Evolutionary conservation across 345 rosid genomes (phyloP).

Genomic region (Firmiana major): DNA sequence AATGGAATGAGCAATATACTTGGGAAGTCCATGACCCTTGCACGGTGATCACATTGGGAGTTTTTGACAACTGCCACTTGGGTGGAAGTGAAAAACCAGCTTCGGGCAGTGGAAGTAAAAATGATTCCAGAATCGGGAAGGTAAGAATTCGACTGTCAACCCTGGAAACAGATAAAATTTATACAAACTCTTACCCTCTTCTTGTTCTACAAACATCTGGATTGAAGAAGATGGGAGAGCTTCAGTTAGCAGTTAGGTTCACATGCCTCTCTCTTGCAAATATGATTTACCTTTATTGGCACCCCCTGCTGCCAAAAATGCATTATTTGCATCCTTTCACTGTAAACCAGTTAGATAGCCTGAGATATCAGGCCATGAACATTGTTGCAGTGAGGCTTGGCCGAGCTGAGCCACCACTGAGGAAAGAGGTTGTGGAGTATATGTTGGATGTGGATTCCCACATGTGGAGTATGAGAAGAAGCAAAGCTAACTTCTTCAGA

Average conservation of each 20-base stretch:
- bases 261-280: constrained; percentile 67
- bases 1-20: constrained; percentile 89
- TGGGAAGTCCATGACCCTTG: constrained; percentile 88
- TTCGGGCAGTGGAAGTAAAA: constrained; percentile 36
- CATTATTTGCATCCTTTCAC: constrained; percentile 83
- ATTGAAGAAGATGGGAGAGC: constrained; percentile 87
- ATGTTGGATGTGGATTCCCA: constrained; percentile 95
- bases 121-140: constrained; percentile 73
- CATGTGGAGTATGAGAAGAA: constrained; percentile 94
- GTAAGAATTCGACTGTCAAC: constrained; percentile 75
- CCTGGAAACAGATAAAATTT: constrained; percentile 63
- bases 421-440: constrained; percentile 84
- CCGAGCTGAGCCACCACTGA: constrained; percentile 75
- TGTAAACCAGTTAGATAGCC: constrained; percentile 71
- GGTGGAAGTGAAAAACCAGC: constrained; percentile 55
- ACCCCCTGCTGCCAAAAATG: constrained; percentile 83
- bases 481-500: constrained; percentile 89
- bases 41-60: constrained; percentile 78
- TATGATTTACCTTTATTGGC: constrained; percentile 69
- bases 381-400: constrained; percentile 67
- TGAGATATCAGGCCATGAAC: constrained; percentile 79
- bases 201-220: constrained; percentile 64
- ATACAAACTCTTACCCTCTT: constrained; percentile 77
- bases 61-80: constrained; percentile 79
- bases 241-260: constrained; percentile 73